phyloP scores from a whole-genome alignment of 345 rosid species.

The Carallia pectinifolia region DNA sequence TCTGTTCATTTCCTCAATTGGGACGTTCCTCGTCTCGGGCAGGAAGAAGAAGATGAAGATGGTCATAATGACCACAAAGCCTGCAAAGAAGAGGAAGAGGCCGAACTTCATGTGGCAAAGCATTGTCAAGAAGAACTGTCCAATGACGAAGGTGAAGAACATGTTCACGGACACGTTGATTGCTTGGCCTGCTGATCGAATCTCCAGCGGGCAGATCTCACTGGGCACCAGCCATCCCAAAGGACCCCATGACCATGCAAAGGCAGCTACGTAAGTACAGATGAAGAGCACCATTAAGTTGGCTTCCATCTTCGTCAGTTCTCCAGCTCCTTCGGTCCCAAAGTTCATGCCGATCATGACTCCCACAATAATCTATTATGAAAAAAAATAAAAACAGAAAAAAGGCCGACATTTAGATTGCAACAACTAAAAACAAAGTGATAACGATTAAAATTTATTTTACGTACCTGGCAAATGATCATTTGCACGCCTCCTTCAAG shows the following conservation, averaged over 20 bases:
- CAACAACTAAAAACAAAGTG: too few species aligned
- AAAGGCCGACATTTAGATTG: too few species aligned
- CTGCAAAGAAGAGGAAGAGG: slow-evolving; percentile 52
- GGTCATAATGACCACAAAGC: slow-evolving; percentile 40
- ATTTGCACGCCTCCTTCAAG: slow-evolving; percentile 73
- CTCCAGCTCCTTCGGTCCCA: slow-evolving; percentile 31
- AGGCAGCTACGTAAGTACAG: slow-evolving; percentile 47
- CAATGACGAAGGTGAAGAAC: slow-evolving; percentile 54
- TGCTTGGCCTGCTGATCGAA: slow-evolving; percentile 50
- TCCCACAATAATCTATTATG: slow-evolving; percentile 21
- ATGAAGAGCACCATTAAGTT: slow-evolving; percentile 30
- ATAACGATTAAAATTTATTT: too few species aligned
- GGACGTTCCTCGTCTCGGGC: slow-evolving; percentile 51
- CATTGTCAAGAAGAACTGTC: slow-evolving; percentile 50
- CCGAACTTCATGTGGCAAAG: slow-evolving; percentile 55
- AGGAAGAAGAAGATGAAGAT: slow-evolving; percentile 36
- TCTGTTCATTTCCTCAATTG: slow-evolving; percentile 47
- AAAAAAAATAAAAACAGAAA: neutral
- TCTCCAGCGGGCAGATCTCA: slow-evolving; percentile 45
- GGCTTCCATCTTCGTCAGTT: slow-evolving; percentile 20
- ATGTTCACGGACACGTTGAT: slow-evolving; percentile 52
- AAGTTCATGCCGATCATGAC: slow-evolving; percentile 30
- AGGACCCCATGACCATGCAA: slow-evolving; percentile 70
- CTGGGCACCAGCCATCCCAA: slow-evolving; percentile 61
- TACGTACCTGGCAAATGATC: slow-evolving; percentile 60